Base-by-base conservation (phyloP, 371 early-diverging fungal genomes). In the Mortierella sp. region DNA sequence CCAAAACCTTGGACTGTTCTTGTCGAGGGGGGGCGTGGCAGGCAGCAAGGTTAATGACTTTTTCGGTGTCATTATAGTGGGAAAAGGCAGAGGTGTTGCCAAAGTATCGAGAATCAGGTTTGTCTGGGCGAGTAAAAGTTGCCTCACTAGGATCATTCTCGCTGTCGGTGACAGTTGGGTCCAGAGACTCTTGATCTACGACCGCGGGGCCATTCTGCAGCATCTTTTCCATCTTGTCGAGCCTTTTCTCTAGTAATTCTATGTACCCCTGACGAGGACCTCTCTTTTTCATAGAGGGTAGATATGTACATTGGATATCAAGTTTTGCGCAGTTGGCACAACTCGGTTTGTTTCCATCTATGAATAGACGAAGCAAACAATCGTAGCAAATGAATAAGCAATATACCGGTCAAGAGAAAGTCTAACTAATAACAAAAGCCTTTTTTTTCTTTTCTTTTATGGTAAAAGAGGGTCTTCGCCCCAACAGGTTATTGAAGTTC, bases 211-310 rank as follows among this genome's bases (percentile, higher is more conserved):
- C 73, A 26, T 81, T 83, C 22, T 84, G 75, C 20, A 93, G 76
- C 57, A 91, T 86, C 66, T 86, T 85, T 75, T 93, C 94, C 75
- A 92, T 85, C 70, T 89, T 89, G 61, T 86, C 89, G 32, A 94
- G 87, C 35, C 93, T 86, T 66, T 88, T 89, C 73, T 94, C 95
- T 35, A 94, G 85, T 37, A 90, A 81, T 55, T 93, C 92, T 18
- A 93, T 93, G 67, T 93, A 93, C 10, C 95, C 95, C 73, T 94
- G 93, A 39, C 94, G 90, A 28, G 94, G 95, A 0, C 94, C 94
- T 28, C 95, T 88, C 67, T 93, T 93, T 67, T 92, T 93, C 58
- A 87, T 91, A 32, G 89, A 90, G 28, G 92, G 89, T 14, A 90
- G 87, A 77, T 93, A 96, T 62, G 93, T 87, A 84, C 97, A 97